phyloP scores from a whole-genome alignment of 2,329 filamentous ascomycete genomes.

The Colletotrichum phormii region DNA sequence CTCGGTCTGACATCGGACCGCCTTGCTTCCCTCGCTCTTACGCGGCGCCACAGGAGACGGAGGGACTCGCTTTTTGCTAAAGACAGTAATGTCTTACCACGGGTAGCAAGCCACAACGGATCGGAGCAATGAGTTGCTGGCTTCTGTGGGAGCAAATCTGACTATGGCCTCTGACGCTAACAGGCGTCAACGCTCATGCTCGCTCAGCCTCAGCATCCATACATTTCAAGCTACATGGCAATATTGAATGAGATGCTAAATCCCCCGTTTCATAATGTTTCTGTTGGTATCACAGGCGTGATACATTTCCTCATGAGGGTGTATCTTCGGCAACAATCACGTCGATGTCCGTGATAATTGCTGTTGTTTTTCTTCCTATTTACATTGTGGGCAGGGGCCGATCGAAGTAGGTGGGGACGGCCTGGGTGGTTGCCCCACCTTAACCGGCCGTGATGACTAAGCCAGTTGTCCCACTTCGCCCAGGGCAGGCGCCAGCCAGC shows the following conservation, averaged over 20 bases:
- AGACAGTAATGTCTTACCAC: background rate
- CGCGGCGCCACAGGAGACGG: background rate
- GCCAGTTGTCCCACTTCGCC: no score
- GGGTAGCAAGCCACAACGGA: no score
- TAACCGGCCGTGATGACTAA: no score
- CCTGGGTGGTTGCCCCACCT: no score
- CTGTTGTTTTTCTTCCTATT: no score
- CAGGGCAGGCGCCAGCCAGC: no score
- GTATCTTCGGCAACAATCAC: no score
- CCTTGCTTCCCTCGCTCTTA: background rate
- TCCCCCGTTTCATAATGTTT: background rate
- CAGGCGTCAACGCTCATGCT: background rate
- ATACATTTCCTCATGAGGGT: no score
- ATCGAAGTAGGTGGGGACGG: no score
- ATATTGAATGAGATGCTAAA: background rate
- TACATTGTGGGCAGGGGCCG: no score
- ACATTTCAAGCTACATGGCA: background rate
- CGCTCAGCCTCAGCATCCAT: background rate
- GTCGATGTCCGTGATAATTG: no score
- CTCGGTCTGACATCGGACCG: slow-evolving; percentile 11
- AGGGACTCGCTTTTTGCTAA: background rate
- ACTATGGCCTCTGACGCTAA: background rate
- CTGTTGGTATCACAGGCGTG: no score
- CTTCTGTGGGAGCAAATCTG: background rate
- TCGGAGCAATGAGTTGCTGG: background rate